phyloP scores from a whole-genome alignment of 352 stramenopile genomes.

The Globisporangium nunn region DNA sequence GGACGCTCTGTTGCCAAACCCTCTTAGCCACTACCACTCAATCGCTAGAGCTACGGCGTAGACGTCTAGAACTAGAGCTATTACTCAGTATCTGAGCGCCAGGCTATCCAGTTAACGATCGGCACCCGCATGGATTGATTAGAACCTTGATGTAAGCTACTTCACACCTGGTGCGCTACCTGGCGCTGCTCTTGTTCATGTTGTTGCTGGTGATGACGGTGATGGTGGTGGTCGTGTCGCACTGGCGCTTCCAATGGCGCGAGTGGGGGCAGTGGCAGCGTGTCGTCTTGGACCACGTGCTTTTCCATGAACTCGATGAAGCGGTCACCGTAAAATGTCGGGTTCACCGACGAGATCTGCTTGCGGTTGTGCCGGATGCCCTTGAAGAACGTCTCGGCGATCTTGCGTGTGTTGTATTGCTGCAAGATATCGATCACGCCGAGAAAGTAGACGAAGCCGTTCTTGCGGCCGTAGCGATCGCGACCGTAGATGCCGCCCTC shows the following conservation, averaged over 20 bases:
- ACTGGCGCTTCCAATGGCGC: background rate
- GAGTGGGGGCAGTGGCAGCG: constrained; percentile 24
- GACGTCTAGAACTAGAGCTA: too few species aligned
- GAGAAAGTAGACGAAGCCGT: too few species aligned
- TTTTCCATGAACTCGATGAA: constrained; percentile 89
- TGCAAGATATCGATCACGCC: constrained; percentile 89
- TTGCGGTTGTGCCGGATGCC: constrained; percentile 77
- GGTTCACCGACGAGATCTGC: constrained; percentile 84
- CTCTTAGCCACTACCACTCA: too few species aligned
- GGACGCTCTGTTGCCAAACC: too few species aligned
- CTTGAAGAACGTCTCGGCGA: constrained; percentile 88
- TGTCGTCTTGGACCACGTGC: constrained; percentile 62
- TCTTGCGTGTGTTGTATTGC: constrained; percentile 91
- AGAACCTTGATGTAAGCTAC: too few species aligned
- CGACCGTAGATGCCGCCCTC: constrained; percentile 66
- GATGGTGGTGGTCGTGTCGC: background rate
- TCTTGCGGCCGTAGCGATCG: constrained; percentile 12
- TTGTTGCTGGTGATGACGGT: background rate
- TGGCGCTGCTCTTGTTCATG: background rate
- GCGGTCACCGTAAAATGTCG: constrained; percentile 83
- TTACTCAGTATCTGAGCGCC: too few species aligned
- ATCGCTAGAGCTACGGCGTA: too few species aligned
- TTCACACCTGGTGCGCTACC: constrained; percentile 6
- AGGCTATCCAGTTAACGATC: too few species aligned
- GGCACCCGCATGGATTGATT: too few species aligned